Evolutionary conservation across 192 early-diverging fungal species (phyloP).

Genomic region (Coemansia sp.): DNA sequence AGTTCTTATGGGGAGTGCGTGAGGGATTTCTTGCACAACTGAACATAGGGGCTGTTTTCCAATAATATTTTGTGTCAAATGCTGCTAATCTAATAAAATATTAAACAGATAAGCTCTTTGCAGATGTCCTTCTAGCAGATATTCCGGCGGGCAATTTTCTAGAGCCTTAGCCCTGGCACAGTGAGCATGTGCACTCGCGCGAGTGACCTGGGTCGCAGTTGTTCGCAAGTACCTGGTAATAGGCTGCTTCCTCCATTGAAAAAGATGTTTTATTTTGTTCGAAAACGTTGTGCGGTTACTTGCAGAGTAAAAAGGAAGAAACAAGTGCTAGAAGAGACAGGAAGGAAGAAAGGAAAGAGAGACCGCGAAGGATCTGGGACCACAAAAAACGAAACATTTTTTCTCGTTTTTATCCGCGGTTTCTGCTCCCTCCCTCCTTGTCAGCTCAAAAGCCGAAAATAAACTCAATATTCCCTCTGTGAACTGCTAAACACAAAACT

Average conservation of each 20-base stretch:
- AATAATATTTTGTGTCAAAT: too few relatives aligned
- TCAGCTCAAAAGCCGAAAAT: not conserved
- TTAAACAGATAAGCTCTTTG: too few relatives aligned
- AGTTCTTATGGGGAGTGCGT: not conserved
- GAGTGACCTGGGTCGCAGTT: constrained; percentile 10
- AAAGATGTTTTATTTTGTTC: not conserved
- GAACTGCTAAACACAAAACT: not conserved
- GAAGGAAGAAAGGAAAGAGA: not conserved
- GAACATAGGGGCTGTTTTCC: too few relatives aligned
- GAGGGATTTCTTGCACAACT: not conserved
- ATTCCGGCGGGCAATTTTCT: not conserved
- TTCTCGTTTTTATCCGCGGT: not conserved
- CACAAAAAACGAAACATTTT: not conserved
- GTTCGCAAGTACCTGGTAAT: not conserved
- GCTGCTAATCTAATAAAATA: too few relatives aligned
- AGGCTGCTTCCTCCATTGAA: not conserved
- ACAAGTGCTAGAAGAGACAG: not conserved
- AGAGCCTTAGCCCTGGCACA: constrained; percentile 16
- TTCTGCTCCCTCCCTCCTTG: not conserved
- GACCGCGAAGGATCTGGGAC: not conserved
- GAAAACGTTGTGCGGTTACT: not conserved
- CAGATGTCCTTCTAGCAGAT: not conserved
- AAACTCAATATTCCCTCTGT: not conserved
- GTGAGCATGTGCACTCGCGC: constrained; percentile 27
- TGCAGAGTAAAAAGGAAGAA: not conserved